phyloP scores from a whole-genome alignment of 2,329 filamentous ascomycete genomes.

The Parastagonospora avenae region DNA sequence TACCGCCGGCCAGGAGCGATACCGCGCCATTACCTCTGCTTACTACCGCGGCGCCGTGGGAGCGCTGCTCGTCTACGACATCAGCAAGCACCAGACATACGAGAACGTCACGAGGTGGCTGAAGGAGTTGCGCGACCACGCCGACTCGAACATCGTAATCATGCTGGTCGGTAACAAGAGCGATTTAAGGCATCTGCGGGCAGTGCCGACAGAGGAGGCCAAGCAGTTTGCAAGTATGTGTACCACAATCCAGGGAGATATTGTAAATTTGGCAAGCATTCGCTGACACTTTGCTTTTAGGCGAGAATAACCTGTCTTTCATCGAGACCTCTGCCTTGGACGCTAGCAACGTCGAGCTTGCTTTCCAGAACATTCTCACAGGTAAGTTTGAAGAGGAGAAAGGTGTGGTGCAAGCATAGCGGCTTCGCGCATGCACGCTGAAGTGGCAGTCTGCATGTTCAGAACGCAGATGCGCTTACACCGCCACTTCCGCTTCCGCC shows the following conservation, averaged over 20 bases:
- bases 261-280: background rate
- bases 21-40: slow-evolving; percentile 97
- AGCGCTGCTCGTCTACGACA: slow-evolving; percentile 97
- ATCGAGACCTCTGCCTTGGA: slow-evolving; percentile 99
- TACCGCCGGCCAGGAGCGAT: slow-evolving; percentile 97
- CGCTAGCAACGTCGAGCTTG: slow-evolving; percentile 97
- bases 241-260: background rate
- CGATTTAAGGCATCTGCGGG: slow-evolving; percentile 97
- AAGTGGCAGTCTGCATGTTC: slow-evolving; percentile 1
- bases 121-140: slow-evolving; percentile 97
- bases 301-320: slow-evolving; percentile 97
- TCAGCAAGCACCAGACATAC: slow-evolving; percentile 99
- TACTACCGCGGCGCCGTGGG: slow-evolving; percentile 99
- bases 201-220: slow-evolving; percentile 96
- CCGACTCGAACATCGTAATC: slow-evolving; percentile 98
- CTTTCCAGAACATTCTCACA: slow-evolving; percentile 99
- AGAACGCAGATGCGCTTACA: slow-evolving; percentile 7
- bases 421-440: background rate
- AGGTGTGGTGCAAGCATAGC: background rate
- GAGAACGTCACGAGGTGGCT: slow-evolving; percentile 99
- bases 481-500: slow-evolving; percentile 13
- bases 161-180: slow-evolving; percentile 99
- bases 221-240: slow-evolving; percentile 92
- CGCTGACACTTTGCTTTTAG: slow-evolving; percentile 53
- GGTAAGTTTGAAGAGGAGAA: slow-evolving; percentile 62